Evolutionary conservation across 2,329 filamentous ascomycete species (phyloP).

Genomic region (Colletotrichum tamarilloi): DNA sequence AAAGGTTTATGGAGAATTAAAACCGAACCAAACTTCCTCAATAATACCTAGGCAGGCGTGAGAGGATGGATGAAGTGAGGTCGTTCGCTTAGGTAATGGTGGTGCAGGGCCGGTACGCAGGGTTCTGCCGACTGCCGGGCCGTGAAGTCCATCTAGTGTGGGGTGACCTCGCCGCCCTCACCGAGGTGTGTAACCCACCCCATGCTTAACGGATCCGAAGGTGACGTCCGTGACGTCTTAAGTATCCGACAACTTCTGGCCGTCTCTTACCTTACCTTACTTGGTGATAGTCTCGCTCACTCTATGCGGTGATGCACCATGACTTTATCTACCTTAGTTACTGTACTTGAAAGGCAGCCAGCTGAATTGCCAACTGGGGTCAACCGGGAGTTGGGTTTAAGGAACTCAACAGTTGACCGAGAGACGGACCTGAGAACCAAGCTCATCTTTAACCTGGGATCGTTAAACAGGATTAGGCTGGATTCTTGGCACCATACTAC

Average conservation of each 20-base stretch:
- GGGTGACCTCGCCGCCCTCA: no score
- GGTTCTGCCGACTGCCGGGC: conserved; percentile 28
- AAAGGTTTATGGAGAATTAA: not conserved
- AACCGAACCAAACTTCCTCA: not conserved
- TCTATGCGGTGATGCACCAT: not conserved
- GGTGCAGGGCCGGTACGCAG: conserved; percentile 3
- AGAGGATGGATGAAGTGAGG: conserved; percentile 10
- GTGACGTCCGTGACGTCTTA: not conserved
- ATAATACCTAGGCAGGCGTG: not conserved
- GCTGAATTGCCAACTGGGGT: not conserved
- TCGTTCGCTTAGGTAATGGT: conserved; percentile 31
- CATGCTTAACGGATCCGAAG: not conserved
- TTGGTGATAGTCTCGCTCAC: not conserved
- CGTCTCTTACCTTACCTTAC: not conserved
- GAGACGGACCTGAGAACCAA: not conserved
- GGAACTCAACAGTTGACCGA: not conserved
- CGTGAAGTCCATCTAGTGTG: not conserved
- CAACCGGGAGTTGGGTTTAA: not conserved
- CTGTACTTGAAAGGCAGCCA: no score
- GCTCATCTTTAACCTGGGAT: not conserved
- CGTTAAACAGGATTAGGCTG: no score
- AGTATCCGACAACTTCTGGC: not conserved
- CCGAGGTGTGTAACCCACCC: not conserved
- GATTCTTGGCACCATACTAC: not conserved
- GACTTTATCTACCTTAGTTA: no score